Percentiles rank a stretch among this genome's conserved stretches.
Conservation (phyloP, 83 land plant genomes). For the Picea abies region DNA sequence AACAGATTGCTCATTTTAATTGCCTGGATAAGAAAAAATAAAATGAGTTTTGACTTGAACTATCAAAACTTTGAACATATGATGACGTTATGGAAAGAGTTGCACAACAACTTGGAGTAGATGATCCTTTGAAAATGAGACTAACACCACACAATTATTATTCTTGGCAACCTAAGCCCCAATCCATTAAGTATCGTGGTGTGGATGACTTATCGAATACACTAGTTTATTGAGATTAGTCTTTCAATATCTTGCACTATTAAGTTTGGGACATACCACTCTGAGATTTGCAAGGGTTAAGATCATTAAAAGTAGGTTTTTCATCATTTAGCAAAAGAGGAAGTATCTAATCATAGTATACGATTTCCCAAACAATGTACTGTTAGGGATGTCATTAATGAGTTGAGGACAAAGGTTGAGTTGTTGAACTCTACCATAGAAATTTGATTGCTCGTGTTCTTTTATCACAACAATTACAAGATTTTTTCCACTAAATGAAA, state of each 20-base stretch:
- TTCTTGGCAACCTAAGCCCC: conserved; percentile 98
- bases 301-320: conserved; percentile 92
- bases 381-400: conserved; percentile 97
- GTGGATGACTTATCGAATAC: conserved; percentile 89
- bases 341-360: conserved; percentile 81
- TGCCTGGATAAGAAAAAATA: too few relatives aligned
- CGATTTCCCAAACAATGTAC: conserved; percentile 97
- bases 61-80: too few relatives aligned
- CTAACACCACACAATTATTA: conserved; percentile 96
- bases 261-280: too few relatives aligned
- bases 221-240: too few relatives aligned
- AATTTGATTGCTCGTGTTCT: too few relatives aligned
- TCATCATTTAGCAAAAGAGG: conserved; percentile 91
- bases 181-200: conserved; percentile 95
- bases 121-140: conserved; percentile 95
- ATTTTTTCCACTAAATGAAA: too few relatives aligned
- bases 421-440: too few relatives aligned
- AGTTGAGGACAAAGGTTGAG: too few relatives aligned
- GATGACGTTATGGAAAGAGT: conserved; percentile 96
- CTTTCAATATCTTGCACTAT: too few relatives aligned
- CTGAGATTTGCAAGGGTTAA: conserved; percentile 97
- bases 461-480: too few relatives aligned
- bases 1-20: too few relatives aligned
- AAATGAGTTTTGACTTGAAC: too few relatives aligned
- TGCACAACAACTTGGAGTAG: conserved; percentile 80